phyloP scores from a whole-genome alignment of 441 rosid species.

The Adansonia madagascariensis region DNA sequence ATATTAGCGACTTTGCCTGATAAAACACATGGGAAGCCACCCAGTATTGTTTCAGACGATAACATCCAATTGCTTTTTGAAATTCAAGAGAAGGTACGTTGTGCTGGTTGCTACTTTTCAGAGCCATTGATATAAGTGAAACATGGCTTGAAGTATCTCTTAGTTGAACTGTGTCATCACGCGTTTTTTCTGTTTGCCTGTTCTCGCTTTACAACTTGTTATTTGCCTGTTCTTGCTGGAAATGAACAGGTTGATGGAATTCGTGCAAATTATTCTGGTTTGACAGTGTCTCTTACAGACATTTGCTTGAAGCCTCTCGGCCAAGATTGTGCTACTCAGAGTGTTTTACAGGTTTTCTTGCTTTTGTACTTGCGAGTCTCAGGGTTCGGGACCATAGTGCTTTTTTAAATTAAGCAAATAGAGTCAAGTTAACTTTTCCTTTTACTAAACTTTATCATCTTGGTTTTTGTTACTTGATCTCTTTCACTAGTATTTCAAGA shows the following conservation, averaged over 20 bases:
- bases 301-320: constrained; percentile 96
- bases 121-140: constrained; percentile 17
- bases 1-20: constrained; percentile 65
- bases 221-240: constrained; percentile 18
- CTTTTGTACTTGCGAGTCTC: constrained; percentile 6
- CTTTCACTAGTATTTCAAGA: constrained; percentile 58
- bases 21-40: constrained; percentile 49
- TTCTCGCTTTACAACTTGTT: background rate
- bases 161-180: constrained; percentile 17
- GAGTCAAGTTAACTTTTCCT: background rate
- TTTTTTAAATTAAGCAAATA: constrained; percentile 5
- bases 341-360: constrained; percentile 79
- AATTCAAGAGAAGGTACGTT: constrained; percentile 67
- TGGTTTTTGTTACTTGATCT: constrained; percentile 24
- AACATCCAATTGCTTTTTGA: constrained; percentile 73
- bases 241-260: constrained; percentile 77
- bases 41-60: constrained; percentile 65
- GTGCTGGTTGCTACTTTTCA: constrained; percentile 31
- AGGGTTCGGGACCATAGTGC: constrained; percentile 2
- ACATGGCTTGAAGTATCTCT: constrained; percentile 5
- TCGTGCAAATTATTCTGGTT: constrained; percentile 78
- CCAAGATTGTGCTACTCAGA: constrained; percentile 94
- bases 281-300: constrained; percentile 65
- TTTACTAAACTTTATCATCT: constrained; percentile 15
- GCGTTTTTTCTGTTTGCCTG: constrained; percentile 29